Evolutionary conservation across 202 grass and related monocot genomes (phyloP).

Genomic region (Hordeum pubiflorum): DNA sequence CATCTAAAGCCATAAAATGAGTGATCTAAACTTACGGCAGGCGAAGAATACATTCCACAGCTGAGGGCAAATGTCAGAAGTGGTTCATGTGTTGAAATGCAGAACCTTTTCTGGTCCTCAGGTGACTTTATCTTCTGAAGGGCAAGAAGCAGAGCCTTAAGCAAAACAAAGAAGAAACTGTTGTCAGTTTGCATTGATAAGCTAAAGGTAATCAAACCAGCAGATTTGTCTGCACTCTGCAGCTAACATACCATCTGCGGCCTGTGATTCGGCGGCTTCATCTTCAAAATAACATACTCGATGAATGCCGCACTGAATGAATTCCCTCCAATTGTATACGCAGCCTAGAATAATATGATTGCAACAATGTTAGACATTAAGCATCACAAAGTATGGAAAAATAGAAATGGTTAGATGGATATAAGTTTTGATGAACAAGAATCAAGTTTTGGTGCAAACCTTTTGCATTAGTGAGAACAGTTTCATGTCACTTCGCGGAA

Average conservation of each 20-base stretch:
- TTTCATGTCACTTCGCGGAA: conserved; percentile 84
- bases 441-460: conserved; percentile 34
- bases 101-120: conserved; percentile 79
- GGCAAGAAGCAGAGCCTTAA: conserved; percentile 73
- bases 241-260: conserved; percentile 66
- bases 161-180: conserved; percentile 18
- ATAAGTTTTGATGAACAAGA: background rate
- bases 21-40: conserved; percentile 45
- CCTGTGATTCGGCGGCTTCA: conserved; percentile 73
- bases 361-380: background rate
- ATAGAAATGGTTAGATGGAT: background rate
- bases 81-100: conserved; percentile 55
- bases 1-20: background rate
- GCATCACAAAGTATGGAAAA: background rate
- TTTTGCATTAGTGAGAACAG: conserved; percentile 91
- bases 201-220: background rate
- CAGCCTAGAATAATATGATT: conserved; percentile 38
- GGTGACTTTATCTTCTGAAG: conserved; percentile 87
- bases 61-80: conserved; percentile 79
- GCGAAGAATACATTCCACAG: conserved; percentile 81
- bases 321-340: conserved; percentile 78
- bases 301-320: conserved; percentile 91
- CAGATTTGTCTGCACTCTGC: too few species aligned
- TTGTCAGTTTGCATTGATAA: background rate
- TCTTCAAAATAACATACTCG: conserved; percentile 82